Evolutionary conservation across 371 early-diverging fungal genomes (phyloP).

Genomic region (Mortierella sp.): DNA sequence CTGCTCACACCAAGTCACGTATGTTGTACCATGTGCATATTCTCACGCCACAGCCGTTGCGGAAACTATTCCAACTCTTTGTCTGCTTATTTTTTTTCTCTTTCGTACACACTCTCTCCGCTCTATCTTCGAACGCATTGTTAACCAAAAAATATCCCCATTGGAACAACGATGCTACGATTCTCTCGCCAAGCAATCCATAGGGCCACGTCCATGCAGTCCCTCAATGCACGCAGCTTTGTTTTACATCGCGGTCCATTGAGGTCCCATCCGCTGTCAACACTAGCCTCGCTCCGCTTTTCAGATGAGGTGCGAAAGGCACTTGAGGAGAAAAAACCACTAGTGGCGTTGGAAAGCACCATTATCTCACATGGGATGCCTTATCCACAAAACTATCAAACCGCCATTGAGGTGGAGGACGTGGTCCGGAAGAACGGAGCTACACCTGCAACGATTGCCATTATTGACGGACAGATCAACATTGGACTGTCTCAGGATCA

Average conservation of each 20-base stretch:
- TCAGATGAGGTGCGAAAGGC: slow-evolving; percentile 65
- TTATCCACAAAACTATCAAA: slow-evolving; percentile 90
- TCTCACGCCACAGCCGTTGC: too few relatives aligned
- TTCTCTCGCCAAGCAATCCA: not conserved
- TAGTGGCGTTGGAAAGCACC: slow-evolving; percentile 94
- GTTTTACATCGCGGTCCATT: too few relatives aligned
- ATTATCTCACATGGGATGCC: slow-evolving; percentile 98
- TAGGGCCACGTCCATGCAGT: slow-evolving; percentile 1
- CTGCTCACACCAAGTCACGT: too few relatives aligned
- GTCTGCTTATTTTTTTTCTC: too few relatives aligned
- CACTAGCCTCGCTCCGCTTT: slow-evolving; percentile 19
- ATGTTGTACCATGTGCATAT: too few relatives aligned
- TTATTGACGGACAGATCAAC: slow-evolving; percentile 85
- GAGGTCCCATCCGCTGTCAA: slow-evolving; percentile 11
- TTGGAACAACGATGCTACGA: not conserved
- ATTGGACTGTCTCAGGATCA: slow-evolving; percentile 64
- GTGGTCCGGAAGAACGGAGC: slow-evolving; percentile 80
- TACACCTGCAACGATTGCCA: slow-evolving; percentile 91
- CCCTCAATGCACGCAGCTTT: slow-evolving; percentile 2
- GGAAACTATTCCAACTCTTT: too few relatives aligned
- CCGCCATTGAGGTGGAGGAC: slow-evolving; percentile 82
- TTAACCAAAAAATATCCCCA: not conserved
- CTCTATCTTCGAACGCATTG: too few relatives aligned
- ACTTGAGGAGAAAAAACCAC: slow-evolving; percentile 71
- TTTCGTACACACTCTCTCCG: too few relatives aligned